Evolutionary conservation across 371 early-diverging fungal species (phyloP), one percentile per base, ranked within the genome.

Genomic region (Actinomortierella wolfii): DNA sequence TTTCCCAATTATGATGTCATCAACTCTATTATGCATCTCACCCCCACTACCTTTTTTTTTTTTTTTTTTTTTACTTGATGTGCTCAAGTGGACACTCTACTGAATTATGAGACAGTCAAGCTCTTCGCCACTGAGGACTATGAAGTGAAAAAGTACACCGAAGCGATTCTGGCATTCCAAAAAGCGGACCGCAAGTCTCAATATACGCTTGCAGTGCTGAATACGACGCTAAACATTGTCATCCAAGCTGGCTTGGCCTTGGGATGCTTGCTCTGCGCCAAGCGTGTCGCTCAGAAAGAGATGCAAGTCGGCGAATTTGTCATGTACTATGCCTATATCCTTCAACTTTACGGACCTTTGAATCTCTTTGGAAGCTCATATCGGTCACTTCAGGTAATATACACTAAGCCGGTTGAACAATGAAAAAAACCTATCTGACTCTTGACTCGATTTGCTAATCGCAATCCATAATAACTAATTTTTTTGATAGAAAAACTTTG

Each of bases 41-140:
- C 9, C 9, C 21, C 26, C 26, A 24, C 20, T 43, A 20, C 18
- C 25, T 43, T 59, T 43, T 42, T 39, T 24, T 3, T 41, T 25
- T 34, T 54, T 20, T 28, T 46, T 17, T 8, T 6, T 70, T 81
- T n/a, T 4, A 20, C 11, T 34, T 34, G 34, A 34, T 11, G 7
- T 11, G 11, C 34, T 51, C 13, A 23, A 58, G 97, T 97, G 3
- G 98, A 98, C 70, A 94, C 96, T 7, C 77, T 98, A 39, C 79
- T 97, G 25, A 97, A 97, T 78, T 95, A 94, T 78, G 98, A 97
- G 67, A 96, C 98, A 1, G 97, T 97, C 59, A 96, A 98, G 76
- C 89, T 89, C 59, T 93, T 90, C 79, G 87, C 85, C 44, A 88
- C 88, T 6, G 90, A 93, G 71, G 68, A 78, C 3, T 95, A 84